Base-by-base conservation (phyloP, 2,329 filamentous ascomycete species). In the Exophiala oligosperma region DNA sequence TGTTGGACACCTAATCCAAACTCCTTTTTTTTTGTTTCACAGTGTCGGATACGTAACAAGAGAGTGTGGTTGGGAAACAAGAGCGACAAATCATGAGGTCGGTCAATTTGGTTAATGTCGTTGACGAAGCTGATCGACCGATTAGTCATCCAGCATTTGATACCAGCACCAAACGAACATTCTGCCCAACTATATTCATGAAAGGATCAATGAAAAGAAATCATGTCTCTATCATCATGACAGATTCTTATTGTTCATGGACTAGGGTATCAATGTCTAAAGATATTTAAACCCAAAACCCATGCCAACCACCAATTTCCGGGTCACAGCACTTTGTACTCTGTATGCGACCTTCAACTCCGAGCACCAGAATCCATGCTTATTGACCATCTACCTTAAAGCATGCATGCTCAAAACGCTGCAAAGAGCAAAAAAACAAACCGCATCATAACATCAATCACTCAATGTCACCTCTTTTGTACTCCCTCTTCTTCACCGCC, bases 401-500 rank as follows among this genome's bases (percentile, higher is more conserved):
- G 23, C 7, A 29, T 26, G 37, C 28, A 40, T 55, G 23, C 44
- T 32, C 40, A 6, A 41, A 17, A 56, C 28, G 29, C 49, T 26
- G 44, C 54, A 40, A 17, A 48, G 8, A 17, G 17, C 17, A 17
- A 17, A 17, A 17, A 17, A 17, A 17, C 17, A 17, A 17, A 17
- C 17, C 17, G 17, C 17, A 17, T 17, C 17, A 17, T 29, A 37
- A 48, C 21, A 14, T 11, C 26, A 4, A 29, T 41, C 26, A 43
- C 24, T 14, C 43, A 35, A 65, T 54, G 26, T 50, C 56, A 24
- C 68, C 69, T 52, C 70, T 78, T 74, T 84, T 86, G 67, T 74
- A 78, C 12, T 73, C 72, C 52, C 76, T 75, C 68, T 75, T 79
- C 72, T 80, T 80, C 65, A 77, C 75, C 3, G 84, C 83, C 65